Evolutionary conservation across 2,329 filamentous ascomycete genomes (phyloP).

Genomic region (Aspergillus sp.): DNA sequence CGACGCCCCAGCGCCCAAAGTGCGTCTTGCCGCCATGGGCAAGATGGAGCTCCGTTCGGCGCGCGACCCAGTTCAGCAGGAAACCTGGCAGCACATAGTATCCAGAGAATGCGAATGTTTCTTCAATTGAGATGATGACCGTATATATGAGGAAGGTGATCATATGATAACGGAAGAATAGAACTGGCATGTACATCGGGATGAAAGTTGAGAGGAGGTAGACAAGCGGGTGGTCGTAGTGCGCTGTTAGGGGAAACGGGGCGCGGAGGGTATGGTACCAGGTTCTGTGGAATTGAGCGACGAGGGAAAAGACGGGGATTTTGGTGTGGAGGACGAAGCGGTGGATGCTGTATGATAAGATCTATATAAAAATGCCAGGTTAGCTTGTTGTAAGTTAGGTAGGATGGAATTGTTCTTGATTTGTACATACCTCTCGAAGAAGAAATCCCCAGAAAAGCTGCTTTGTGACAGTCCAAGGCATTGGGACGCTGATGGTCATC

Average conservation of each 20-base stretch:
- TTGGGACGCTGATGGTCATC: conserved; percentile 59
- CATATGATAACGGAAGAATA: conserved; percentile 60
- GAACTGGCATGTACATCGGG: conserved; percentile 57
- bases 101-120: conserved; percentile 60
- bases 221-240: conserved; percentile 60
- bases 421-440: conserved; percentile 55
- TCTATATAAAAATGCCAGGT: conserved; percentile 18
- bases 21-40: conserved; percentile 47
- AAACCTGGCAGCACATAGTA: conserved; percentile 61
- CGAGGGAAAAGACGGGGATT: conserved; percentile 35
- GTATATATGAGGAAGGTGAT: conserved; percentile 59
- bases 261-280: conserved; percentile 58
- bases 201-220: conserved; percentile 57
- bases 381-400: background rate
- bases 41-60: conserved; percentile 57
- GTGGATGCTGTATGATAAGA: conserved; percentile 66
- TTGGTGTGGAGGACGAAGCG: conserved; percentile 67
- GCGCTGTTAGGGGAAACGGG: conserved; percentile 58
- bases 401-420: background rate
- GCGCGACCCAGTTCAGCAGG: conserved; percentile 58
- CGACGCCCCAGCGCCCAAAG: conserved; percentile 46
- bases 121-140: conserved; percentile 56
- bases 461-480: conserved; percentile 61
- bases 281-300: conserved; percentile 53
- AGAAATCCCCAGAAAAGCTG: conserved; percentile 55